Conservation (phyloP, 2,329 filamentous ascomycete genomes). For the Neurospora crassa region DNA sequence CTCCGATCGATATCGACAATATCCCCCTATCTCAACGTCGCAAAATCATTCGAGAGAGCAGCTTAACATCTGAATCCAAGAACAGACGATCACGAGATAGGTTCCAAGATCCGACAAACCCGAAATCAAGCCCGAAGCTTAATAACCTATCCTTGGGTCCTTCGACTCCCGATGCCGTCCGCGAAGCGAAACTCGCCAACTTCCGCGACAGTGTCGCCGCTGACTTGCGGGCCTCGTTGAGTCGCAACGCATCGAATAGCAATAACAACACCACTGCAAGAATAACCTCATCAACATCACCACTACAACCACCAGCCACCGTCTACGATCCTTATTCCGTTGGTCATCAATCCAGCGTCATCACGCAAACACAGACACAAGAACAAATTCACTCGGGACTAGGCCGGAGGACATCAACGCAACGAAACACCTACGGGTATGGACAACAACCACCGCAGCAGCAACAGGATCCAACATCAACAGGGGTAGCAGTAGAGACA, state of each 20-base stretch:
- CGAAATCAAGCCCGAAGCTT: constrained; percentile 4
- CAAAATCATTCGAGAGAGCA: constrained; percentile 47
- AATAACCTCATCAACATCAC: constrained; percentile 5
- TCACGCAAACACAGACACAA: background rate
- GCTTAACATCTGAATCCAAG: constrained; percentile 24
- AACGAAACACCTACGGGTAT: constrained; percentile 26
- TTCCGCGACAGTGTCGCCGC: constrained; percentile 59
- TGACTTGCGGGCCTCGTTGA: constrained; percentile 40
- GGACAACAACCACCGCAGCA: constrained; percentile 41
- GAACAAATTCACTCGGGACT: background rate
- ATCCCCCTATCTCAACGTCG: constrained; percentile 62
- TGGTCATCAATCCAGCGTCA: background rate
- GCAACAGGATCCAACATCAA: constrained; percentile 40
- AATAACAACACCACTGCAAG: constrained; percentile 18
- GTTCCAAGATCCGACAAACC: background rate
- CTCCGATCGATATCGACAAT: constrained; percentile 47
- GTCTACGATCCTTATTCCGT: background rate
- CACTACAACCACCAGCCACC: background rate
- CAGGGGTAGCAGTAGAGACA: constrained; percentile 52
- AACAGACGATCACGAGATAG: constrained; percentile 4
- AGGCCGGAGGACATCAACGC: constrained; percentile 20
- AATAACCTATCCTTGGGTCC: constrained; percentile 7
- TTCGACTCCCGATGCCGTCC: constrained; percentile 29
- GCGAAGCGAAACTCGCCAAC: constrained; percentile 52
- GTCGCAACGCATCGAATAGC: constrained; percentile 5